Percentiles rank a stretch among this genome's conserved stretches.
phyloP scores from a whole-genome alignment of 805 yeast species.

The Cyberlindnera mrakii region DNA sequence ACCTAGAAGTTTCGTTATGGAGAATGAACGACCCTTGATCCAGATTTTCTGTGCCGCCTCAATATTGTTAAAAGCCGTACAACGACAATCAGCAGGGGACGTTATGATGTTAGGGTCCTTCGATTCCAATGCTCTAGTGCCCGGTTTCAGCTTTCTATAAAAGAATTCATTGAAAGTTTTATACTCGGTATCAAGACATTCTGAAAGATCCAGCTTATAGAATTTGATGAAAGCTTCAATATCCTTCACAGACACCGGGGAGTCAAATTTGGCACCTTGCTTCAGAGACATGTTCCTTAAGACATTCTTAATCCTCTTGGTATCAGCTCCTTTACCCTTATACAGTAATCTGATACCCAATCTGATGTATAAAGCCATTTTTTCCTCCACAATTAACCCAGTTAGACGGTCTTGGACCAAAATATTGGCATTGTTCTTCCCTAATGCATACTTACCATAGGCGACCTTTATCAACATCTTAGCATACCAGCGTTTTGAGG shows the following conservation, averaged over 20 bases:
- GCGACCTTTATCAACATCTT: constrained; percentile 77
- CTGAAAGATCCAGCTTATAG: constrained; percentile 70
- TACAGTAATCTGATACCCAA: constrained; percentile 82
- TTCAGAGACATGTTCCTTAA: constrained; percentile 62
- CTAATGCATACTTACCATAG: constrained; percentile 81
- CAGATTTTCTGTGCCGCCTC: constrained; percentile 65
- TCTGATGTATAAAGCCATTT: constrained; percentile 83
- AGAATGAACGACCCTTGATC: constrained; percentile 83
- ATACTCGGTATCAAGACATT: constrained; percentile 54
- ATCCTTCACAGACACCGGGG: constrained; percentile 54
- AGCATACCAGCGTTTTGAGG: constrained; percentile 85
- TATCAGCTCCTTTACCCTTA: constrained; percentile 62
- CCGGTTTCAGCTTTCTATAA: constrained; percentile 68
- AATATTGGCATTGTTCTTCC: constrained; percentile 89
- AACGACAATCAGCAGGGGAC: constrained; percentile 79
- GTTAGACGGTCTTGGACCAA: constrained; percentile 88
- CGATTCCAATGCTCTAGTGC: constrained; percentile 63
- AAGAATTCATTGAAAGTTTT: constrained; percentile 85
- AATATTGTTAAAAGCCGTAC: constrained; percentile 60
- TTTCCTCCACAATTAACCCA: constrained; percentile 87
- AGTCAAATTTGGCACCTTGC: constrained; percentile 83
- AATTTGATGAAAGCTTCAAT: constrained; percentile 77
- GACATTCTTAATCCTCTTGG: constrained; percentile 51
- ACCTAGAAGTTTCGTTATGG: constrained; percentile 54
- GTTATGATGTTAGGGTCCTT: constrained; percentile 8